Base-by-base conservation (phyloP, 2,329 filamentous ascomycete genomes). In the Cladobotryum protrusum region DNA sequence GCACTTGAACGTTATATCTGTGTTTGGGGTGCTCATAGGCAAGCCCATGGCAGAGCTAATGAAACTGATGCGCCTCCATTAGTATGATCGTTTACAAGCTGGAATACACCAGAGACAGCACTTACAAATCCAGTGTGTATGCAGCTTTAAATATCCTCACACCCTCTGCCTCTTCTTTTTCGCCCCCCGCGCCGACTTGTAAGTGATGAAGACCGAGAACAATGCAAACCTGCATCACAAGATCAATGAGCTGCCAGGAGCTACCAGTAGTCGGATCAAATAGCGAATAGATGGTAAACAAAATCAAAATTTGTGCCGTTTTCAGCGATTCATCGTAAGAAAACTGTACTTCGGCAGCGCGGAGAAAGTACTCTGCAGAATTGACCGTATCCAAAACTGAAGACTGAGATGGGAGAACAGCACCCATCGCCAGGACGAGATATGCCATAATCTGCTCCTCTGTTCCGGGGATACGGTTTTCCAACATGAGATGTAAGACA, bases 171-270 rank as follows among this genome's bases (percentile, higher is more conserved):
- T 47, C 36, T 29, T 17, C n/a, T 8, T 12, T 17, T 34, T 42
- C 45, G 24, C 24, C 24, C 33, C 24, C 17, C 12, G 20, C n/a
- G 15, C 37, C 37, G n/a, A 39, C n/a, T 11, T 42, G 45, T 14
- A 47, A 24, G 11, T 42, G 45, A 12, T 47, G 45, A 15, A 41
- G 40, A 5, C 45, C 45, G 11, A 47, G 19, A 5, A 36, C 32
- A 17, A 50, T 42, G 43, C 32, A 50, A 24, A 14, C 48, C 36
- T 50, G 48, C 12, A 20, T 50, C 24, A 33, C 48, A 33, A 50
- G 48, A 17, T 50, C 48, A 15, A 50, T 42, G 7, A 50, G 36
- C 17, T 50, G 48, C 48, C 48, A 50, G 13, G 48, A 50, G 15
- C 14, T 50, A 24, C 48, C 48, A 4, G 36, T 50, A 4, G 42